These are phyloP conservation scores for Geotrichum fermentans DNA, from an alignment of 1,139 yeast species.

Conservation along the genomic window DNA sequence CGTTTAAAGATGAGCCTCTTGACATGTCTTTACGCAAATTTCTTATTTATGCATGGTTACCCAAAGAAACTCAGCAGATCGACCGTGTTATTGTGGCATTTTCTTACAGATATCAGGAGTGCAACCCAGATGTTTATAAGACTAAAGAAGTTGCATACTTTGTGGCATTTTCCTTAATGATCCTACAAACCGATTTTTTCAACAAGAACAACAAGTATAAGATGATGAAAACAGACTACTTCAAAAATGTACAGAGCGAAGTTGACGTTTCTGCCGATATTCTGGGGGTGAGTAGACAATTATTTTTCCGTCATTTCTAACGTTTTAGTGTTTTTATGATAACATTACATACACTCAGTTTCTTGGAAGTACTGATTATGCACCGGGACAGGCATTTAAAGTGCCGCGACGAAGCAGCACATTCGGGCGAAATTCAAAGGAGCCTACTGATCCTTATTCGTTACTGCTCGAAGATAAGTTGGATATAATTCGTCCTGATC, in stretches of 20 bases:
- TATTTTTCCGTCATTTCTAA: conserved; percentile 25
- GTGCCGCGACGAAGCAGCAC: conserved; percentile 28
- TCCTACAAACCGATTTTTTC: conserved; percentile 66
- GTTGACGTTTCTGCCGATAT: conserved; percentile 39
- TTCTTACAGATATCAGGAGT: conserved; percentile 45
- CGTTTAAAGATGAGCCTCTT: conserved; percentile 51
- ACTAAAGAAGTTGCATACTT: conserved; percentile 52
- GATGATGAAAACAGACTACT: conserved; percentile 57
- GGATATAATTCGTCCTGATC: conserved; percentile 36
- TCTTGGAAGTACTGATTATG: conserved; percentile 39
- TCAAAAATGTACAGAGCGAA: conserved; percentile 38
- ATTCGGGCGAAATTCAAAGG: conserved; percentile 32
- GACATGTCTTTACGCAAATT: conserved; percentile 60
- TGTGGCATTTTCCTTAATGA: conserved; percentile 54
- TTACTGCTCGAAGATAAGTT: conserved; percentile 38
- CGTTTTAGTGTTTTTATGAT: conserved; percentile 54
- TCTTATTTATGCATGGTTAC: conserved; percentile 51
- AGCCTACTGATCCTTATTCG: conserved; percentile 40
- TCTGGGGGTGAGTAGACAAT: conserved; percentile 33
- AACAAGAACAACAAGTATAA: conserved; percentile 59
- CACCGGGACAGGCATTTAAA: conserved; percentile 16
- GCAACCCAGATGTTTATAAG: conserved; percentile 40
- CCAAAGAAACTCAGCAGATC: conserved; percentile 66
- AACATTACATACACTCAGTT: conserved; percentile 60
- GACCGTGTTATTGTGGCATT: conserved; percentile 58